phyloP scores from a whole-genome alignment of 257 asterid species.

The Sherardia arvensis region DNA sequence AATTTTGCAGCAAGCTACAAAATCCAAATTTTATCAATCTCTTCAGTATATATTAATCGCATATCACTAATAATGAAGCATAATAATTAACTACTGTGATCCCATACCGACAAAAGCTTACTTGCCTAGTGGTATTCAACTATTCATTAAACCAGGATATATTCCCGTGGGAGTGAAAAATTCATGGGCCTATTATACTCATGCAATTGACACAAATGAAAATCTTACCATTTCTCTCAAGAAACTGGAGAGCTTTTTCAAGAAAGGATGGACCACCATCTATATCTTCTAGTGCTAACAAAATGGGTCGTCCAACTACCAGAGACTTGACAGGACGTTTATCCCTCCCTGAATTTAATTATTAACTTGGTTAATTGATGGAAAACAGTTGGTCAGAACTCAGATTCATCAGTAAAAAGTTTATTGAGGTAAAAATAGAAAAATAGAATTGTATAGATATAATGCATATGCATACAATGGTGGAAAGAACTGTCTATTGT shows the following conservation, averaged over 20 bases:
- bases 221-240: conserved; percentile 71
- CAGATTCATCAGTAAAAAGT: not conserved
- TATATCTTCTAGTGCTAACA: conserved; percentile 88
- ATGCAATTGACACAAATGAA: not conserved
- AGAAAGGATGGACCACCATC: conserved; percentile 96
- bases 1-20: not conserved
- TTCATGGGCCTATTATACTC: not conserved
- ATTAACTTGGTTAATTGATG: conserved; percentile 8
- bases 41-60: not conserved
- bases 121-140: not conserved
- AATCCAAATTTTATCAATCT: not conserved
- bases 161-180: not conserved
- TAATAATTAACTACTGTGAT: not conserved
- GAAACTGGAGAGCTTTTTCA: conserved; percentile 87
- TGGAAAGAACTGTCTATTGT: conserved; percentile 63
- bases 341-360: conserved; percentile 69
- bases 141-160: not conserved
- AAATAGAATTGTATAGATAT: conserved; percentile 1
- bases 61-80: not conserved
- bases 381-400: not conserved
- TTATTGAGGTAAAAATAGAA: conserved; percentile 3
- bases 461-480: conserved; percentile 50
- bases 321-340: conserved; percentile 76
- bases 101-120: not conserved
- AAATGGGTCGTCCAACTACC: conserved; percentile 93